These are phyloP conservation scores for Thalassiosira livingstoniorum DNA, from an alignment of 352 stramenopile species.

Conservation along the genomic window DNA sequence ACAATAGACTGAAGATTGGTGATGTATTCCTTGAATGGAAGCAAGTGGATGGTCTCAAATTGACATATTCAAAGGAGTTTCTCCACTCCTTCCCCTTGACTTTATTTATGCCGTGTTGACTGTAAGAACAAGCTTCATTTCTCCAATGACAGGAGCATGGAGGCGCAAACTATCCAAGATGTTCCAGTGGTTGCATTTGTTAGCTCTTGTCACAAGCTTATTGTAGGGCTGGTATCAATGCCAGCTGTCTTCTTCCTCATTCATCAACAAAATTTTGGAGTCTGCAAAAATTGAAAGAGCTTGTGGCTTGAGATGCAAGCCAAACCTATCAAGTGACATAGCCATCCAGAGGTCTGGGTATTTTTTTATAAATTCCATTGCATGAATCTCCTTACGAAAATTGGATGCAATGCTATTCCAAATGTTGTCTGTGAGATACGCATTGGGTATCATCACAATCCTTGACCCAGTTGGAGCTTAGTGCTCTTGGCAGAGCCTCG, in stretches of 20 bases:
- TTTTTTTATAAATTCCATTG: background rate
- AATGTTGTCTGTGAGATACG: constrained; percentile 2
- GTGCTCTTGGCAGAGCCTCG: background rate
- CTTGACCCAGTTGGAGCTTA: background rate
- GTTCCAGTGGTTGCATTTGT: constrained; percentile 5
- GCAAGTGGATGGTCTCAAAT: constrained; percentile 5
- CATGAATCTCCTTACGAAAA: background rate
- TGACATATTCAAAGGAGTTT: constrained; percentile 23
- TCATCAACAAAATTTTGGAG: constrained; percentile 24
- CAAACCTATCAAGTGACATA: background rate
- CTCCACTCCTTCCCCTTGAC: constrained; percentile 7
- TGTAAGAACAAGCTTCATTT: constrained; percentile 9
- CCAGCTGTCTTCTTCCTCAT: constrained; percentile 36
- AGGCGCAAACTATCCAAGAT: background rate
- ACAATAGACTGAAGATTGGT: constrained; percentile 11
- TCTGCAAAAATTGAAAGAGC: background rate
- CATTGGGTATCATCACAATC: background rate
- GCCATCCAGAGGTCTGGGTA: background rate
- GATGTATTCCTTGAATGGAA: constrained; percentile 8
- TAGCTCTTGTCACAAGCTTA: constrained; percentile 26
- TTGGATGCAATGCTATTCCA: background rate
- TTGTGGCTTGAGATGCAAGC: background rate
- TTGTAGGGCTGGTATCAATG: constrained; percentile 35
- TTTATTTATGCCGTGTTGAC: constrained; percentile 15
- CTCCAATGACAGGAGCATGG: background rate